Evolutionary conservation across 2,329 filamentous ascomycete species (phyloP), one percentile per base, ranked within the genome.

Genomic region (Bipolaris bicolor): DNA sequence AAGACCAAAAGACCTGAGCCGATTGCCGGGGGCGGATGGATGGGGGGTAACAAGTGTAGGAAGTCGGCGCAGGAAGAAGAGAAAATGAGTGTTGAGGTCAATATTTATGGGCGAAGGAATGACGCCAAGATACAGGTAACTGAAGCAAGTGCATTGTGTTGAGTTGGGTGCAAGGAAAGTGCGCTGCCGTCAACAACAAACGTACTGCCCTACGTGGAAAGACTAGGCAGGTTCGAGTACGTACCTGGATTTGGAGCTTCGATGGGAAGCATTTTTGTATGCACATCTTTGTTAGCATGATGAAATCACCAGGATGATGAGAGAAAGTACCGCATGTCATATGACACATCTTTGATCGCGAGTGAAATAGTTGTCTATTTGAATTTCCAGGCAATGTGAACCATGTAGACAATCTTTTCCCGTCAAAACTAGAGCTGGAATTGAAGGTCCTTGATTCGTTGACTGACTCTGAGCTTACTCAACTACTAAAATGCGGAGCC

Each of bases 1-100:
- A 26, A 46, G 60, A 63, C 60, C 60, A 54, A 33, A 58, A 36
- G 51, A 46, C 7, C 50, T 20, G 37, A 51, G 31, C 33, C 50
- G 37, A 43, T 39, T 34, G 45, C 50, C 41, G 39, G 50, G 60
- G 61, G 61, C 58, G 57, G 46, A 29, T 49, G 44, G 52, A 49
- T 51, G 62, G 62, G 43, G 50, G 56, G 43, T 55, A 71, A 63
- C 56, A 69, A 72, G 63, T 63, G 69, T 72, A 69, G 62, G 58
- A 58, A 57, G 60, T 60, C 49, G 61, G 58, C 60, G 63, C 36
- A 45, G 54, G 58, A 43, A 49, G 53, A 60, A 55, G 41, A 49
- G 48, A 34, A 44, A 29, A 55, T 54, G 57, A 52, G 55, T 41
- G 41, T 20, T 39, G 43, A 49, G 22, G 43, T 51, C 43, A 45